These are phyloP conservation scores for Hygrocybe punicea DNA, from an alignment of 768 basidiomycete genomes.

Conservation along the genomic window DNA sequence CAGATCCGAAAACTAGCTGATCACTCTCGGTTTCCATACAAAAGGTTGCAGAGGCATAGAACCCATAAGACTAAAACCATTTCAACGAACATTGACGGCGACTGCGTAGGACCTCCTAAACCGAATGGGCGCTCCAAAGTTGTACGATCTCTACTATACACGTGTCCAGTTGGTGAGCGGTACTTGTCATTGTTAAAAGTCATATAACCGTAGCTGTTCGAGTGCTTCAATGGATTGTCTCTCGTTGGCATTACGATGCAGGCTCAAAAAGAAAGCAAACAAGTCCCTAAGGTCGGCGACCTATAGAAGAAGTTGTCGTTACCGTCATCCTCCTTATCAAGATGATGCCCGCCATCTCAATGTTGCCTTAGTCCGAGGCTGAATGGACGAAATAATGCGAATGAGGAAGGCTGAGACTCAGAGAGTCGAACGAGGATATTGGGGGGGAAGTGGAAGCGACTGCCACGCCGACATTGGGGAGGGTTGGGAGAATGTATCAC, in stretches of 20 bases:
- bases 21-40: no score
- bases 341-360: no score
- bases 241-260: constrained; percentile 3
- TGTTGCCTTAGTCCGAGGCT: no score
- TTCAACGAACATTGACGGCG: background rate
- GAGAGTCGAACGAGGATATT: no score
- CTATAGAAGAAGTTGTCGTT: no score
- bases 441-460: no score
- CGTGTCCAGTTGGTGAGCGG: constrained; percentile 14
- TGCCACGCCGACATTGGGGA: no score
- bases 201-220: constrained; percentile 14
- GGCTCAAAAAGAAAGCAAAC: background rate
- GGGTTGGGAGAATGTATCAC: no score
- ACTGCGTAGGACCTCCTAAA: background rate
- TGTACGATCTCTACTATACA: constrained; percentile 5
- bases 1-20: no score
- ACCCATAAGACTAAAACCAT: constrained; percentile 1
- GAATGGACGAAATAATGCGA: no score
- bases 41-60: constrained; percentile 1
- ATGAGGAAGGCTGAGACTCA: no score
- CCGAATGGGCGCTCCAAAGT: background rate
- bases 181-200: constrained; percentile 15
- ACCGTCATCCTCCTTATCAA: no score
- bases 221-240: constrained; percentile 14
- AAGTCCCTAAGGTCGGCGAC: constrained; percentile 10